phyloP scores from a whole-genome alignment of 2,329 filamentous ascomycete species.

The Tolypocladium endophyticum region DNA sequence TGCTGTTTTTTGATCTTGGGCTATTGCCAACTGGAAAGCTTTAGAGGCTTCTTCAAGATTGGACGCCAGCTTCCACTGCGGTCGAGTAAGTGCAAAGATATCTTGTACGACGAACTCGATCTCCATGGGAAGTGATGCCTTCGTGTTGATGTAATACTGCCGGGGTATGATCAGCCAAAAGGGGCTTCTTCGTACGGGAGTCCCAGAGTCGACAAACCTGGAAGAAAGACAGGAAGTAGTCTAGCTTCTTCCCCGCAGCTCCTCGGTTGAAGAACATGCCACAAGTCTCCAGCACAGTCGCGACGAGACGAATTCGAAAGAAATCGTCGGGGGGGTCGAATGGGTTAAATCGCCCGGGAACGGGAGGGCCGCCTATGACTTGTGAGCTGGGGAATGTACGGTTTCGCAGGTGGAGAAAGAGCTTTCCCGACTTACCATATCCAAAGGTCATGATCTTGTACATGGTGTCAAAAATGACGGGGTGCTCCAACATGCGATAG shows the following conservation, averaged over 20 bases:
- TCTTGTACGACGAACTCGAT: slow-evolving; percentile 96
- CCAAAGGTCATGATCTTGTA: slow-evolving; percentile 94
- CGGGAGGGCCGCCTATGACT: slow-evolving; percentile 59
- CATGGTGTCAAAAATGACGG: slow-evolving; percentile 87
- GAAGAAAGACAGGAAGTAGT: slow-evolving; percentile 94
- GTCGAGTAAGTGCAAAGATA: slow-evolving; percentile 72
- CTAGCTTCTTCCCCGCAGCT: slow-evolving; percentile 88
- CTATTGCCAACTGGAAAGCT: slow-evolving; percentile 77
- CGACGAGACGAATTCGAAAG: slow-evolving; percentile 85
- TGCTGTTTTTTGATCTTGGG: slow-evolving; percentile 76
- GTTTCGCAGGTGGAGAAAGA: background rate
- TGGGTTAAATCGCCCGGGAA: slow-evolving; percentile 64
- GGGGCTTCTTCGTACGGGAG: background rate
- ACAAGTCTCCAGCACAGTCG: slow-evolving; percentile 85
- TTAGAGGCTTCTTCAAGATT: slow-evolving; percentile 74
- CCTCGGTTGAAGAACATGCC: slow-evolving; percentile 95
- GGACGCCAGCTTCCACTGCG: slow-evolving; percentile 82
- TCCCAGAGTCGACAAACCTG: slow-evolving; percentile 40
- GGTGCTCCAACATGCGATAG: slow-evolving; percentile 92
- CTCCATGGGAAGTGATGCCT: slow-evolving; percentile 86
- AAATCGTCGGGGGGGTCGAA: slow-evolving; percentile 89
- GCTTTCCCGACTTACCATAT: slow-evolving; percentile 43
- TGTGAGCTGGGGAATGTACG: slow-evolving; percentile 1
- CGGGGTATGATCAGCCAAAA: slow-evolving; percentile 1
- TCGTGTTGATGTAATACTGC: slow-evolving; percentile 89